phyloP scores from a whole-genome alignment of 768 basidiomycete species.

The Mycena indigotica region DNA sequence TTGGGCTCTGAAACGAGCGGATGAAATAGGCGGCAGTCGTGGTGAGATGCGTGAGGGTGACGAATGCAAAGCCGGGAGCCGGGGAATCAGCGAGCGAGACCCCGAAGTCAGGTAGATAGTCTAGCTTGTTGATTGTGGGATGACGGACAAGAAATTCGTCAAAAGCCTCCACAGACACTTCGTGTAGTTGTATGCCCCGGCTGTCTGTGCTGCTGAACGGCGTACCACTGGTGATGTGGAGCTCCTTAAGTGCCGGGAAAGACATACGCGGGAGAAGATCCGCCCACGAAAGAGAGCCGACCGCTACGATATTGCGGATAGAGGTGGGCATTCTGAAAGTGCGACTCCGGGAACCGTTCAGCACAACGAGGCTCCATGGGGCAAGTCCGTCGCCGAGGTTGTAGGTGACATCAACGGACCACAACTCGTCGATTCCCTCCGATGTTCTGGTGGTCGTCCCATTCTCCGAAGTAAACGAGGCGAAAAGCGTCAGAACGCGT shows the following conservation, averaged over 20 bases:
- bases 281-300: background rate
- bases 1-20: background rate
- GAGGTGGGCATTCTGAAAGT: background rate
- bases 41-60: slow-evolving; percentile 2
- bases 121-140: slow-evolving; percentile 1
- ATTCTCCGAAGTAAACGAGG: background rate
- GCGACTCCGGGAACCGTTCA: background rate
- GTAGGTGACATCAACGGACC: background rate
- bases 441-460: background rate
- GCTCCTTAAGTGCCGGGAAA: background rate
- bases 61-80: background rate
- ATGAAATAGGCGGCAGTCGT: slow-evolving; percentile 12
- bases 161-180: background rate
- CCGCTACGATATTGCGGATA: background rate
- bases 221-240: background rate
- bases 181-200: background rate
- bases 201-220: background rate
- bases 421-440: background rate
- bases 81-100: background rate
- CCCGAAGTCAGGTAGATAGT: slow-evolving; percentile 4
- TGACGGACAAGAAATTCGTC: slow-evolving; percentile 14
- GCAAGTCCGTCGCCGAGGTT: background rate
- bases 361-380: slow-evolving; percentile 3
- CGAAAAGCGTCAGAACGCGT: background rate
- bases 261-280: slow-evolving; percentile 1